Percentiles rank a stretch among this genome's conserved stretches.
Evolutionary conservation across 352 stramenopile genomes (phyloP).

Genomic region (Phytopythium cucurbitacearum): DNA sequence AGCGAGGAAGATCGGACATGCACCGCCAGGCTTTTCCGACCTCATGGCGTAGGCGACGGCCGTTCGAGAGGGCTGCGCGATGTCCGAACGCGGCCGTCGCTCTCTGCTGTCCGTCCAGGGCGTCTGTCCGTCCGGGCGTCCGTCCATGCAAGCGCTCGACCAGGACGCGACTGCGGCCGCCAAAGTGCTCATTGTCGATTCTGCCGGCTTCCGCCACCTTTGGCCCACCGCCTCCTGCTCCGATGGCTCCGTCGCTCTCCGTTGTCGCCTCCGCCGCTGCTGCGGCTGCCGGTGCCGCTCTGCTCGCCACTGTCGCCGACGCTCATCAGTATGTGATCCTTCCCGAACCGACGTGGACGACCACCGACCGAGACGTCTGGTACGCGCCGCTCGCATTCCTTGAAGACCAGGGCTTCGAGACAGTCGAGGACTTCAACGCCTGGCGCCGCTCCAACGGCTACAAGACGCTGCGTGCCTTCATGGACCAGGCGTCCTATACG

Average conservation of each 20-base stretch:
- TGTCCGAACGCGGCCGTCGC: too few relatives aligned
- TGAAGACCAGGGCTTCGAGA: constrained; percentile 39
- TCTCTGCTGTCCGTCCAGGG: too few relatives aligned
- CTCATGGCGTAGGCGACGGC: too few relatives aligned
- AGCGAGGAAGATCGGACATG: too few relatives aligned
- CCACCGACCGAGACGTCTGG: constrained; percentile 25
- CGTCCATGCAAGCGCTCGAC: too few relatives aligned
- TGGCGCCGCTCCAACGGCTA: constrained; percentile 32
- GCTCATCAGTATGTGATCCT: constrained; percentile 36
- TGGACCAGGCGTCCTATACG: constrained; percentile 33
- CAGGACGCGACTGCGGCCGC: constrained; percentile 1
- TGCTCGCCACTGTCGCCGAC: constrained; percentile 14
- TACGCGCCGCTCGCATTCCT: constrained; percentile 43
- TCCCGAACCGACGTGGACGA: constrained; percentile 30
- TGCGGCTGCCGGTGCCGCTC: constrained; percentile 7
- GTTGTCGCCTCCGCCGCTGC: constrained; percentile 17
- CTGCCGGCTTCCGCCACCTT: background rate
- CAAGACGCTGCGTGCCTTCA: constrained; percentile 38
- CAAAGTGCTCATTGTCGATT: background rate
- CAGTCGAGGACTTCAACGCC: constrained; percentile 31
- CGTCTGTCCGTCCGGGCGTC: too few relatives aligned
- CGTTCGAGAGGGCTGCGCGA: too few relatives aligned
- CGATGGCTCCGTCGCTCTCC: constrained; percentile 10
- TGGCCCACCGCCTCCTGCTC: background rate
- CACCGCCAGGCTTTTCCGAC: too few relatives aligned